These are phyloP conservation scores for Aspergillus sclerotialis DNA, from an alignment of 2,329 filamentous ascomycete genomes.

Conservation along the genomic window DNA sequence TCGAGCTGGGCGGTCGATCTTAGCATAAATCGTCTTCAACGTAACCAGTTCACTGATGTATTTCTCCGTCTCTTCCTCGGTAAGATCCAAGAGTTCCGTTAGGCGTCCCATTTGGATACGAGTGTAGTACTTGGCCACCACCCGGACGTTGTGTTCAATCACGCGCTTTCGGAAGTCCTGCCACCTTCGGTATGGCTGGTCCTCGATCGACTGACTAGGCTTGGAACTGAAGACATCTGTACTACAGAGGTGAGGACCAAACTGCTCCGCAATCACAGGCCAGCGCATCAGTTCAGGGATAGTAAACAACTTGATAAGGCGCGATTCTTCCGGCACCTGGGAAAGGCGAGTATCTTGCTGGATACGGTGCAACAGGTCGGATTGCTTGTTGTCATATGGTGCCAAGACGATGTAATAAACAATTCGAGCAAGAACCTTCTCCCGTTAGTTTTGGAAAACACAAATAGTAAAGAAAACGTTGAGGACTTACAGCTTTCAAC, in stretches of 20 bases:
- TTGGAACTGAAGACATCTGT: conserved; percentile 81
- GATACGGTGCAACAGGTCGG: conserved; percentile 90
- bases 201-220: conserved; percentile 59
- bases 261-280: conserved; percentile 85
- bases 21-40: conserved; percentile 94
- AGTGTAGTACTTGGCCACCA: conserved; percentile 98
- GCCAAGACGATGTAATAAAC: conserved; percentile 97
- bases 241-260: conserved; percentile 76
- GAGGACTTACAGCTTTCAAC: conserved; percentile 74
- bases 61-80: conserved; percentile 95
- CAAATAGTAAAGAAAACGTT: background rate
- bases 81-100: conserved; percentile 83
- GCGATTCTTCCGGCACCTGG: conserved; percentile 70
- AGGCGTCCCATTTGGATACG: conserved; percentile 88
- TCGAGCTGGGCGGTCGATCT: conserved; percentile 88
- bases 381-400: conserved; percentile 97
- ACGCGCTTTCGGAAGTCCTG: conserved; percentile 94
- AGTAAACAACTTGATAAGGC: conserved; percentile 89
- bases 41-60: conserved; percentile 97
- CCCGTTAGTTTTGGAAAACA: conserved; percentile 6
- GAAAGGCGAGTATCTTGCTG: conserved; percentile 75
- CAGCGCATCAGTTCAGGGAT: conserved; percentile 96
- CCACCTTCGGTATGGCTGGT: conserved; percentile 81
- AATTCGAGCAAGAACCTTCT: conserved; percentile 85
- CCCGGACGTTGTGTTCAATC: conserved; percentile 97